Conservation (phyloP, 2,329 filamentous ascomycete genomes). For the Penicillium sp. region DNA sequence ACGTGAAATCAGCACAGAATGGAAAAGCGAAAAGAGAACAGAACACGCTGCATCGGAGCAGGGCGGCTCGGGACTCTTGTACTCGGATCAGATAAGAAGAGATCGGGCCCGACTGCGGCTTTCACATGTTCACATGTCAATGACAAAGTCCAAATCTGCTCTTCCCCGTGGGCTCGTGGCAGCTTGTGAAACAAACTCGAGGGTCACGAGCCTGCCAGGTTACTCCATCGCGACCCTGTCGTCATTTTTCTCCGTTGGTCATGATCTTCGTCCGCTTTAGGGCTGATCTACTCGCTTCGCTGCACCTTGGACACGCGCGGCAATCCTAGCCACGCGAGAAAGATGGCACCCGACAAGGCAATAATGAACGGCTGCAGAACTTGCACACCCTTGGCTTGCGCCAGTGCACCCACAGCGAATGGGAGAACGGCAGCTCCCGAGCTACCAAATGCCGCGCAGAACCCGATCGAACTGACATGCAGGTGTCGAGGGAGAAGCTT, state of each 20-base stretch:
- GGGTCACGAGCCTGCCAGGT: constrained; percentile 1
- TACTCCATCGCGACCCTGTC: not conserved
- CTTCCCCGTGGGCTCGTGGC: not conserved
- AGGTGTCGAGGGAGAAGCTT: constrained; percentile 72
- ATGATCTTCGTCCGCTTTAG: not conserved
- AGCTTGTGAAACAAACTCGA: constrained; percentile 11
- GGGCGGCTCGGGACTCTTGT: constrained; percentile 10
- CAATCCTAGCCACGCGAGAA: constrained; percentile 52
- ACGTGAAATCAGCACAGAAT: not conserved
- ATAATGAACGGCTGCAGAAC: constrained; percentile 63
- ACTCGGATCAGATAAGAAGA: constrained; percentile 28
- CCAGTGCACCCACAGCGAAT: constrained; percentile 49
- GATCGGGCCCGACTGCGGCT: constrained; percentile 7
- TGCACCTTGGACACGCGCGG: constrained; percentile 27
- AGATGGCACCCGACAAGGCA: constrained; percentile 54
- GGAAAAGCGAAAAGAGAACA: not conserved
- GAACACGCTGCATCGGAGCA: constrained; percentile 2
- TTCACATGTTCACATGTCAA: constrained; percentile 23
- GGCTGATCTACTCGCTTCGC: constrained; percentile 10
- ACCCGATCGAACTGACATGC: constrained; percentile 79
- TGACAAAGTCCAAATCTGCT: not conserved
- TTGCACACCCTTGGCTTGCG: constrained; percentile 59
- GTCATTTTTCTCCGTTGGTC: not conserved
- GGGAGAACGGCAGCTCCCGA: constrained; percentile 60
- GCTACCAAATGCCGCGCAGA: constrained; percentile 75